Conservation (phyloP, 148 eudicot species). For the Vaccinium vitisidaea region DNA sequence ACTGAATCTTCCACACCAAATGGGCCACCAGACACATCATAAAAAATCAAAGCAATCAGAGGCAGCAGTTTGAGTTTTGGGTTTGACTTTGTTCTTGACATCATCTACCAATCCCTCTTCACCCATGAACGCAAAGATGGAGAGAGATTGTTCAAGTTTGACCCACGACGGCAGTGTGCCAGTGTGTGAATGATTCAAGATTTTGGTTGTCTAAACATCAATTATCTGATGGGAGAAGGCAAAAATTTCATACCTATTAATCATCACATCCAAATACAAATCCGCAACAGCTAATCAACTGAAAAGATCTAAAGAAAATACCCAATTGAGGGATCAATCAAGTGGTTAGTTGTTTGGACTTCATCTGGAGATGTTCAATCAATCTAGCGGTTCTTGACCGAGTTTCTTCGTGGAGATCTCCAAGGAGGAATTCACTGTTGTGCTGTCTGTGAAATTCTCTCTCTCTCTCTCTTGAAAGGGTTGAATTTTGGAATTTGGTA, state of each 20-base stretch:
- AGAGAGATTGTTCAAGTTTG: background rate
- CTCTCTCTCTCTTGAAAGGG: background rate
- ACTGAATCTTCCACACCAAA: slow-evolving; percentile 78
- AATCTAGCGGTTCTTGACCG: background rate
- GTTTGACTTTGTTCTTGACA: slow-evolving; percentile 30
- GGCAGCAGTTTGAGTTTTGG: slow-evolving; percentile 62
- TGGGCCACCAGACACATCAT: slow-evolving; percentile 85
- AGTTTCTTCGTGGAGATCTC: background rate
- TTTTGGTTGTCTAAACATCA: background rate
- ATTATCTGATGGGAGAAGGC: background rate
- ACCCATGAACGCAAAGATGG: slow-evolving; percentile 22
- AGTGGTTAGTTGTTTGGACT: background rate
- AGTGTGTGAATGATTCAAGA: background rate
- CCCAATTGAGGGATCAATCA: background rate
- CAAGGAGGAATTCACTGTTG: background rate
- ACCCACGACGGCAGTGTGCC: background rate
- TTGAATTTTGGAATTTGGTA: background rate
- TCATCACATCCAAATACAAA: background rate
- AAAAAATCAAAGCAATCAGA: slow-evolving; percentile 65
- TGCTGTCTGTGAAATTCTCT: background rate
- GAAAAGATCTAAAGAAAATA: background rate
- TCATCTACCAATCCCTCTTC: slow-evolving; percentile 35
- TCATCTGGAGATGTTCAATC: slow-evolving; percentile 7
- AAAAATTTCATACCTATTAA: background rate
- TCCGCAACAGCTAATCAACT: background rate